These are phyloP conservation scores for Podospora comata DNA, from an alignment of 495 filamentous ascomycete species.

Conservation along the genomic window DNA sequence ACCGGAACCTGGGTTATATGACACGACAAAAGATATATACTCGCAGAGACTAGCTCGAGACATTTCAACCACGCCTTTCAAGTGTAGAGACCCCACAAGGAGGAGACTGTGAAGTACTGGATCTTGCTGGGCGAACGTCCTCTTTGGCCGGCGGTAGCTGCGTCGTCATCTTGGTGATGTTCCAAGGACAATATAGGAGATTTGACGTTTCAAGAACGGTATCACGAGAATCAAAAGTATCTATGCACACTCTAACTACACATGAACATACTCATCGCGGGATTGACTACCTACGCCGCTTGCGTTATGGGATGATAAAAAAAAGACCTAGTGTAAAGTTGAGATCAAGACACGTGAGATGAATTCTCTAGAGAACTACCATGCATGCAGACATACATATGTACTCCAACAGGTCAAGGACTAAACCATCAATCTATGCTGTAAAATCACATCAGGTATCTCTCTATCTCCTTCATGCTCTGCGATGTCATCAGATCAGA, in stretches of 20 bases:
- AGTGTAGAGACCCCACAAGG: too few species aligned
- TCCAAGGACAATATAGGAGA: neutral
- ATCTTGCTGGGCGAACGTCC: neutral
- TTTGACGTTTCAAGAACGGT: neutral
- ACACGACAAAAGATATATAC: too few species aligned
- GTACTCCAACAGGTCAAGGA: neutral
- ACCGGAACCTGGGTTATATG: too few species aligned
- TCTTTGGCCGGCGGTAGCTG: neutral
- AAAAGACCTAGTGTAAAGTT: too few species aligned
- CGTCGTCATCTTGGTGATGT: neutral
- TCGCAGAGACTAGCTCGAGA: too few species aligned
- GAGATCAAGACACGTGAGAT: neutral
- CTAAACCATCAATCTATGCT: neutral
- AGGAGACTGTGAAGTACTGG: neutral
- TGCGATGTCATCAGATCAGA: neutral
- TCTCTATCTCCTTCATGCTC: neutral
- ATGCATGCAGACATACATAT: neutral
- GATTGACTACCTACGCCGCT: too few species aligned
- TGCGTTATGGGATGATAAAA: too few species aligned
- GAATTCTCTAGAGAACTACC: neutral
- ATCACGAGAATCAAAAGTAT: neutral
- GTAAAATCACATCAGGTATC: slow-evolving; percentile 6
- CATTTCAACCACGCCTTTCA: too few species aligned
- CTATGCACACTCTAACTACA: too few species aligned
- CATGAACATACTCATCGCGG: too few species aligned